These are phyloP conservation scores for Penicillium sp. DNA, from an alignment of 2,329 filamentous ascomycete species.

Conservation along the genomic window DNA sequence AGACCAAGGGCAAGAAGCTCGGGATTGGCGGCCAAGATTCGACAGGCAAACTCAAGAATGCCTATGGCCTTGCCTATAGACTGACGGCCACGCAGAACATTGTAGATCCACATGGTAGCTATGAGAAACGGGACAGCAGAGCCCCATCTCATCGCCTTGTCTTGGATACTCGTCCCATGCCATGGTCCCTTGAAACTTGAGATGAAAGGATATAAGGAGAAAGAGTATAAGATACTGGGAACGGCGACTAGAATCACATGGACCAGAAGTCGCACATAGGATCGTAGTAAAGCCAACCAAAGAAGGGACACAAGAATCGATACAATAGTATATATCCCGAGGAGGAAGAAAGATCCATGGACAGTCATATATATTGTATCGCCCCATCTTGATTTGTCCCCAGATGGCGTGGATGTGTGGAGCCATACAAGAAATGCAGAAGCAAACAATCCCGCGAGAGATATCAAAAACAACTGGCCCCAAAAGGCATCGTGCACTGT, in stretches of 20 bases:
- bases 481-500: conserved; percentile 88
- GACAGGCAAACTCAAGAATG: conserved; percentile 88
- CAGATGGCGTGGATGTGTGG: conserved; percentile 71
- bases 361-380: conserved; percentile 94
- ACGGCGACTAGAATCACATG: conserved; percentile 78
- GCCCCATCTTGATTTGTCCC: conserved; percentile 67
- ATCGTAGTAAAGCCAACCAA: conserved; percentile 84
- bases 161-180: conserved; percentile 76
- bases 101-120: conserved; percentile 76
- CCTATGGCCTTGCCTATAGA: conserved; percentile 79
- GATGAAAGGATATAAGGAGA: conserved; percentile 86
- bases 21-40: conserved; percentile 80
- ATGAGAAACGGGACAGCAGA: conserved; percentile 72
- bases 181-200: conserved; percentile 79
- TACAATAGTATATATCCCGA: conserved; percentile 88
- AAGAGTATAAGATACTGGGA: conserved; percentile 80
- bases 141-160: conserved; percentile 82
- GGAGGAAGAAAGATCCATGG: conserved; percentile 80
- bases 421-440: conserved; percentile 88
- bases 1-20: conserved; percentile 83
- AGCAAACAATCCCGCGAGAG: conserved; percentile 76
- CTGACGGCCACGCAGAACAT: conserved; percentile 75
- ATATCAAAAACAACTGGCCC: conserved; percentile 84
- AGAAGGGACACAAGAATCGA: conserved; percentile 81
- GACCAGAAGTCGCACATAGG: conserved; percentile 83